Evolutionary conservation across 441 rosid genomes (phyloP).

Genomic region (Mallotus repandus): DNA sequence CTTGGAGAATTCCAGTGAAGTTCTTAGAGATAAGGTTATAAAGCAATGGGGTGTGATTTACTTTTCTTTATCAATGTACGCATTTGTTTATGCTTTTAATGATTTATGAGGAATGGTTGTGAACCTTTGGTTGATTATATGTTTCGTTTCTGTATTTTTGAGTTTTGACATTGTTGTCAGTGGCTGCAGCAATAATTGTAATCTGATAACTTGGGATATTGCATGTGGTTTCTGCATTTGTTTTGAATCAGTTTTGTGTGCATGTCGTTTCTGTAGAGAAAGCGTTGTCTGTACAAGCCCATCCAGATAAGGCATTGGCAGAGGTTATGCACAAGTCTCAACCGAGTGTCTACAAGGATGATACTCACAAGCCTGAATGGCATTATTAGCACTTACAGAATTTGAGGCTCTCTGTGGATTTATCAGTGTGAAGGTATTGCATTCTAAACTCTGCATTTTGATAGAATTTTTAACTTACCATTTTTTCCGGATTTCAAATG

Average conservation of each 20-base stretch:
- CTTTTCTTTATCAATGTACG: constrained; percentile 74
- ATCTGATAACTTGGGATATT: not conserved
- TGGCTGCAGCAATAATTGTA: too few species aligned
- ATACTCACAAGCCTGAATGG: constrained; percentile 94
- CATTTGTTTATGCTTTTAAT: not conserved
- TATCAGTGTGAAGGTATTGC: constrained; percentile 52
- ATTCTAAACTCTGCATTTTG: not conserved
- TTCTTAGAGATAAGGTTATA: constrained; percentile 52
- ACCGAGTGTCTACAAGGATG: constrained; percentile 69
- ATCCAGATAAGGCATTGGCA: constrained; percentile 80
- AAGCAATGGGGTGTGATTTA: constrained; percentile 64
- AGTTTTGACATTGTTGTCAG: too few species aligned
- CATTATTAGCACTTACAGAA: constrained; percentile 67
- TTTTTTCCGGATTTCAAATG: too few species aligned
- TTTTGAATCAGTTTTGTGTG: not conserved
- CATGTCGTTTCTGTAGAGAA: constrained; percentile 81
- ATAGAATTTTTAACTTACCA: not conserved
- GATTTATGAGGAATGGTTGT: not conserved
- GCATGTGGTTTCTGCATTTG: not conserved
- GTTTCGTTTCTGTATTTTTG: too few species aligned
- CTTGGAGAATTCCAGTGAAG: constrained; percentile 39
- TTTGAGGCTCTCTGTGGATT: constrained; percentile 85
- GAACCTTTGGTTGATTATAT: too few species aligned
- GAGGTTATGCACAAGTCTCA: constrained; percentile 52
- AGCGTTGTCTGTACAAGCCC: constrained; percentile 90